Evolutionary conservation across 2,329 filamentous ascomycete genomes (phyloP), one percentile per base, ranked within the genome.

Genomic region (Aspergillus oerlinghausenensis): DNA sequence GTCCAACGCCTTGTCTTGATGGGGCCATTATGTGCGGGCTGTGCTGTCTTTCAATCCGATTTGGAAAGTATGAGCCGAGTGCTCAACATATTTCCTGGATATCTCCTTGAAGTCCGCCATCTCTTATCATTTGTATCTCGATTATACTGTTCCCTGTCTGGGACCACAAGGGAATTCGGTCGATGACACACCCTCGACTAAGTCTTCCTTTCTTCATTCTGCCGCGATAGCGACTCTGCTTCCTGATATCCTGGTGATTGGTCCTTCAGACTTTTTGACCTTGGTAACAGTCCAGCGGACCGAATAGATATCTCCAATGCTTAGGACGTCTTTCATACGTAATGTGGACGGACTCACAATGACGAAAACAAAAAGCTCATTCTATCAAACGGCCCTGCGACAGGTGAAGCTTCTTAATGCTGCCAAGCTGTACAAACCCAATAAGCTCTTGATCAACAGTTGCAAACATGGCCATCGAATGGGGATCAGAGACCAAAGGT

Each of bases 401-500:
- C 5, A 23, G 7, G 23, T 14, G 43, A 21, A 14, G n/a, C 11
- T 25, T 23, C 9, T 26, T 7, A 47, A 17, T 14, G 43, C 21
- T 21, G 14, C 21, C 8, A 25, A 14, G 23, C 23, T 25, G 32
- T 38, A 43, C 43, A 26, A 8, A 7, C 43, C 11, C 9, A 1
- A 9, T 47, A 4, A 21, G 23, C 43, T 14, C n/a, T 26, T 23
- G 21, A 47, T 47, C 45, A 5, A 21, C 19, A 28, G 7, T 10
- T 14, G 17, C 17, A 28, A 52, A 19, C 21, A 56, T 40, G 25
- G 26, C 3, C 21, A 40, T 29, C 8, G 29, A 32, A 26, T 54
- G 49, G 17, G 52, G 52, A n/a, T 9, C 48, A 9, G 59, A 67
- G 7, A 72, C 65, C 4, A 69, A 64, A 25, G 72, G 70, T 17